Evolutionary conservation across 306 rosid species (phyloP).

Genomic region (Pachyrhizus erosus): DNA sequence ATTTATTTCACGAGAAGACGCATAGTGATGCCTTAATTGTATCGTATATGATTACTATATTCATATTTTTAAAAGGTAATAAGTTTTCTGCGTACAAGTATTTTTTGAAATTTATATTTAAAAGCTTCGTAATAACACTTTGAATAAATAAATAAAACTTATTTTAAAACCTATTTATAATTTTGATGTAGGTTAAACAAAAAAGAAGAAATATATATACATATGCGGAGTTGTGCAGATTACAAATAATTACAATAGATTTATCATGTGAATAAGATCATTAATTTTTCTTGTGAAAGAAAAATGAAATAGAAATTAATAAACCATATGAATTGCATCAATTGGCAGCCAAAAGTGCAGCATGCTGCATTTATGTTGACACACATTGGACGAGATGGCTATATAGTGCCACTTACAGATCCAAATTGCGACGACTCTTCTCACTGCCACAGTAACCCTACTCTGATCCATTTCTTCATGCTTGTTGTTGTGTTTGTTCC

Average conservation of each 20-base stretch:
- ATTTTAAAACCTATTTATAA: no score
- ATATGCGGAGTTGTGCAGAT: no score
- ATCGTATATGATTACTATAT: background rate
- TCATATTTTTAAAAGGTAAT: no score
- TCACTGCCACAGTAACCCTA: slow-evolving; percentile 16
- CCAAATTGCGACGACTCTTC: background rate
- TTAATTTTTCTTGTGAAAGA: background rate
- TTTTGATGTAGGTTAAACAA: no score
- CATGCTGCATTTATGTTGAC: background rate
- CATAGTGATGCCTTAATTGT: background rate
- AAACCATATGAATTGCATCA: background rate
- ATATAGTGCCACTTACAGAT: background rate
- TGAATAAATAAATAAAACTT: no score
- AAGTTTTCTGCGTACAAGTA: no score
- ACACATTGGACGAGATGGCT: background rate
- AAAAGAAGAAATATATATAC: no score
- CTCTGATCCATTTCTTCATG: background rate
- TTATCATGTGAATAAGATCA: background rate
- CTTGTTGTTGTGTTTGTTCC: slow-evolving; percentile 1
- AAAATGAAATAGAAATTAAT: background rate
- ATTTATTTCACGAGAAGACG: no score
- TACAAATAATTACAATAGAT: background rate
- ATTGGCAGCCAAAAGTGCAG: background rate
- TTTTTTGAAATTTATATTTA: no score
- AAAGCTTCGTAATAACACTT: no score